A percentile compares a stretch with the other conserved stretches of the same genome.
phyloP scores from a whole-genome alignment of 2,329 filamentous ascomycete species.

The Penicillium sp. region DNA sequence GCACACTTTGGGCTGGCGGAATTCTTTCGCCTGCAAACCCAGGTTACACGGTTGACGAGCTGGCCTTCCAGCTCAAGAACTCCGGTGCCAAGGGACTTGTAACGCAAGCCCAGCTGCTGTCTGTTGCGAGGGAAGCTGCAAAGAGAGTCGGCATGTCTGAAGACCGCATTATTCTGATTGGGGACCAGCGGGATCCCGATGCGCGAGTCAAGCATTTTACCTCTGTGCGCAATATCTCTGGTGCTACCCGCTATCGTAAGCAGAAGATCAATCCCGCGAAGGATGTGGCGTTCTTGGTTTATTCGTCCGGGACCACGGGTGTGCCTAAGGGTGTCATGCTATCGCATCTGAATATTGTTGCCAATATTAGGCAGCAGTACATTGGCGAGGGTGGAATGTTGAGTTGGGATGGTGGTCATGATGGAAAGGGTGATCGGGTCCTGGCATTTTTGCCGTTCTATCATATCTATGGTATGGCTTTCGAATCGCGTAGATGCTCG shows the following conservation, averaged over 20 bases:
- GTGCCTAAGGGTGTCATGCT: slow-evolving; percentile 89
- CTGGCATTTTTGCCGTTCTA: slow-evolving; percentile 84
- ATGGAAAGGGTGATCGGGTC: slow-evolving; percentile 67
- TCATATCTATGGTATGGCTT: slow-evolving; percentile 73
- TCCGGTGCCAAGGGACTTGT: slow-evolving; percentile 70
- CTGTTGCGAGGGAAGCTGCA: slow-evolving; percentile 66
- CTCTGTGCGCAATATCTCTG: slow-evolving; percentile 63
- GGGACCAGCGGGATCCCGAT: slow-evolving; percentile 57
- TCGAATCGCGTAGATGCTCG: not conserved
- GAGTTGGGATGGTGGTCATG: slow-evolving; percentile 56
- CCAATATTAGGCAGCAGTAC: slow-evolving; percentile 63
- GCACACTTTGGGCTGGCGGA: slow-evolving; percentile 78
- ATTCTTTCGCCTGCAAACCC: slow-evolving; percentile 84
- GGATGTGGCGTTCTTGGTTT: slow-evolving; percentile 81
- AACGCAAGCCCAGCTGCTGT: slow-evolving; percentile 68
- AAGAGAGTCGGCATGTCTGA: slow-evolving; percentile 66
- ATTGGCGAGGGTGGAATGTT: slow-evolving; percentile 57
- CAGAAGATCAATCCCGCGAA: slow-evolving; percentile 64
- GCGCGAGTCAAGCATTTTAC: slow-evolving; percentile 69
- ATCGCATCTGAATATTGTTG: slow-evolving; percentile 75
- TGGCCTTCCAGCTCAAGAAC: slow-evolving; percentile 80
- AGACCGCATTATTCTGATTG: slow-evolving; percentile 73
- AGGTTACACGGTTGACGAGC: slow-evolving; percentile 77
- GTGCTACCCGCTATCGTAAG: slow-evolving; percentile 57
- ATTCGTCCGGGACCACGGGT: slow-evolving; percentile 86